Percentiles rank a stretch among this genome's conserved stretches.
phyloP scores from a whole-genome alignment of 805 yeast genomes.

The Metschnikowia cerradonensis region DNA sequence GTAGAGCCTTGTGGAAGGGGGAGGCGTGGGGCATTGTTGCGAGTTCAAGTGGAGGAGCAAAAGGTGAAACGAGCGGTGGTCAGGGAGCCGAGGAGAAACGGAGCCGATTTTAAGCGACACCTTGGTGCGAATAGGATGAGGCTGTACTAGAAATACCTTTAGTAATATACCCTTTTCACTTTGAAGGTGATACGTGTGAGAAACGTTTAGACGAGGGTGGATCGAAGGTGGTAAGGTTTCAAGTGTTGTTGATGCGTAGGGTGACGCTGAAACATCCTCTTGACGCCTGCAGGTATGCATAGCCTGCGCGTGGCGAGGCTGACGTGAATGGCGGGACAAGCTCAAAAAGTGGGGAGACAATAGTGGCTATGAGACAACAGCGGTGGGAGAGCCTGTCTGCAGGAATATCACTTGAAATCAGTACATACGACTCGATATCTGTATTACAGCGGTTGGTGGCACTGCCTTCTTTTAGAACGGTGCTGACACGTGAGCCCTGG shows the following conservation, averaged over 20 bases:
- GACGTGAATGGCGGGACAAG: neutral
- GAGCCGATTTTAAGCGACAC: neutral
- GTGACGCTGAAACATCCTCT: neutral
- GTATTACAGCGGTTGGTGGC: neutral
- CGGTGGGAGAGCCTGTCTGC: neutral
- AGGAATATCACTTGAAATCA: neutral
- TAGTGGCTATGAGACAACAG: neutral
- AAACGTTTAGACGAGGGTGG: neutral
- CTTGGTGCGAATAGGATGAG: neutral
- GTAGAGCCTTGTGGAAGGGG: constrained; percentile 29
- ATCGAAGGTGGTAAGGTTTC: neutral
- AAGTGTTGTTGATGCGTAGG: neutral
- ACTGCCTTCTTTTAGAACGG: neutral
- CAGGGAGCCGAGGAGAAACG: neutral
- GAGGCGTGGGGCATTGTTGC: constrained; percentile 18
- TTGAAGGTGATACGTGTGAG: neutral
- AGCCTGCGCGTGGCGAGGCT: constrained; percentile 1
- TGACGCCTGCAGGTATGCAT: constrained; percentile 3
- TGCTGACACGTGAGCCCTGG: neutral
- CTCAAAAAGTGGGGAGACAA: neutral
- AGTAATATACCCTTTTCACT: neutral
- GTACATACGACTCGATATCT: too few relatives aligned
- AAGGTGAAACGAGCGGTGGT: neutral
- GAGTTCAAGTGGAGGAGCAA: neutral
- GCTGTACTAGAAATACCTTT: neutral